Percentiles rank a stretch among this genome's conserved stretches.
These are phyloP conservation scores for Cordyceps cateniannulata DNA, from an alignment of 2,329 filamentous ascomycete genomes.

Conservation along the genomic window DNA sequence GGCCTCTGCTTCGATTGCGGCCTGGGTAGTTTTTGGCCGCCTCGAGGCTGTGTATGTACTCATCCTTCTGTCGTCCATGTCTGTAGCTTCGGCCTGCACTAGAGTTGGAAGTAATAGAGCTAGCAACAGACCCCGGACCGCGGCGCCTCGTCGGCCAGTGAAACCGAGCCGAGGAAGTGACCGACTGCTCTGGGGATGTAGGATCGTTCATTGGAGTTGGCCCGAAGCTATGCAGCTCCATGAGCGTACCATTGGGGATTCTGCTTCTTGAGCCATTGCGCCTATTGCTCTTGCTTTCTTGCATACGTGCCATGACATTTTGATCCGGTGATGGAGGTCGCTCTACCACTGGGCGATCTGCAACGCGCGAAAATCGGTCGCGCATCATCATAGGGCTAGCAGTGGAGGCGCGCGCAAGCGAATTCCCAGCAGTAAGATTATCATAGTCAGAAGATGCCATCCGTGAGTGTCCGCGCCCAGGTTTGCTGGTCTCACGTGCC, in stretches of 20 bases:
- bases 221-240: conserved; percentile 58
- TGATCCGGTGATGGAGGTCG: conserved; percentile 57
- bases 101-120: conserved; percentile 51
- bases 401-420: conserved; percentile 59
- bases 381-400: conserved; percentile 61
- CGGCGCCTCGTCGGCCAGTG: conserved; percentile 49
- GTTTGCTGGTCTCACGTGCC: conserved; percentile 13
- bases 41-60: conserved; percentile 82
- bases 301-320: conserved; percentile 55
- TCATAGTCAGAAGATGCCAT: conserved; percentile 36
- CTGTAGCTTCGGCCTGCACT: conserved; percentile 46
- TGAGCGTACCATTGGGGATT: conserved; percentile 62
- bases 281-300: conserved; percentile 48
- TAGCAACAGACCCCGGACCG: conserved; percentile 49
- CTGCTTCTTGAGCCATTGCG: conserved; percentile 70
- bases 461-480: conserved; percentile 24
- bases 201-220: conserved; percentile 44
- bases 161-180: conserved; percentile 45
- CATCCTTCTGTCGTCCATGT: conserved; percentile 49
- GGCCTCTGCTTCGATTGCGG: conserved; percentile 49
- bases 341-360: conserved; percentile 24
- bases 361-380: conserved; percentile 34
- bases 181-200: conserved; percentile 51
- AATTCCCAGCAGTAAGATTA: conserved; percentile 36
- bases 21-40: conserved; percentile 60